phyloP scores from a whole-genome alignment of 805 yeast species.

The Myxozyma sirexii region DNA sequence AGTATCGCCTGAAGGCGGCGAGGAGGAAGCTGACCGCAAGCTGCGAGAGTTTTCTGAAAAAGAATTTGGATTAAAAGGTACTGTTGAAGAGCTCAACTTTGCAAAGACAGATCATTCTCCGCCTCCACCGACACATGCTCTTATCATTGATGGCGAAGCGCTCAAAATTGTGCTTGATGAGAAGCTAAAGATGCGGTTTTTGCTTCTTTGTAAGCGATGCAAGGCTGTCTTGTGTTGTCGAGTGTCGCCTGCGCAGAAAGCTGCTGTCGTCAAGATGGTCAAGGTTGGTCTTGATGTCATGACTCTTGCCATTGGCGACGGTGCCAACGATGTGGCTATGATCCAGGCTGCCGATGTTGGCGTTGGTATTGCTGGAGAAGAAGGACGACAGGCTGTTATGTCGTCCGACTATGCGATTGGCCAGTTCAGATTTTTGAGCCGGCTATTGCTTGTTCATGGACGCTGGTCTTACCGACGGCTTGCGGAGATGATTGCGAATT shows the following conservation, averaged over 20 bases:
- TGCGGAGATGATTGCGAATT: slow-evolving; percentile 76
- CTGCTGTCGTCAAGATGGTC: slow-evolving; percentile 69
- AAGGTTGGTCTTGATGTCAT: slow-evolving; percentile 66
- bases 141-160: slow-evolving; percentile 73
- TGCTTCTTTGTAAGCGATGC: slow-evolving; percentile 74
- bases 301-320: slow-evolving; percentile 83
- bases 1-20: slow-evolving; percentile 41
- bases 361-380: slow-evolving; percentile 85
- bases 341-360: slow-evolving; percentile 85
- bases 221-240: slow-evolving; percentile 80
- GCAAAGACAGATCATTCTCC: slow-evolving; percentile 68
- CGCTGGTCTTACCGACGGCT: slow-evolving; percentile 77
- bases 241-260: slow-evolving; percentile 83
- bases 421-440: slow-evolving; percentile 67
- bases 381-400: slow-evolving; percentile 87
- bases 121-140: slow-evolving; percentile 59
- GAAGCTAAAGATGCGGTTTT: slow-evolving; percentile 55
- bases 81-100: slow-evolving; percentile 48
- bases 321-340: slow-evolving; percentile 88
- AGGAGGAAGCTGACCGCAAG: slow-evolving; percentile 39
- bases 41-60: slow-evolving; percentile 54
- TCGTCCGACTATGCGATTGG: slow-evolving; percentile 82
- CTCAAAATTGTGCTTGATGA: slow-evolving; percentile 50
- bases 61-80: slow-evolving; percentile 51
- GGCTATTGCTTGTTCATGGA: slow-evolving; percentile 77